phyloP scores from a whole-genome alignment of 345 rosid species.

The Stellera chamaejasme region DNA sequence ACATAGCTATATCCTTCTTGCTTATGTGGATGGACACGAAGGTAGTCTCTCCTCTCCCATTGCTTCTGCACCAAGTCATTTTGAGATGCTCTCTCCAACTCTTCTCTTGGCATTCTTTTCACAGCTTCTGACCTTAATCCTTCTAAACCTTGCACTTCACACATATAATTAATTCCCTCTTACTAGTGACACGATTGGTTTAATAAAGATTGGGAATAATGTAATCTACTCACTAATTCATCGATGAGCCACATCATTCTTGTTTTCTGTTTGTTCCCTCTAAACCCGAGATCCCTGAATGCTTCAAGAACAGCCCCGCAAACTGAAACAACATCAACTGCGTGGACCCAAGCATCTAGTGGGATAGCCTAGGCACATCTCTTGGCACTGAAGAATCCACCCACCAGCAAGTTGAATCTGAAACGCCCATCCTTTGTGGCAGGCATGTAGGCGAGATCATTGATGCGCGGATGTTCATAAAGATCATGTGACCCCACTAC shows the following conservation, averaged over 20 bases:
- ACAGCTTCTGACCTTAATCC: conserved; percentile 71
- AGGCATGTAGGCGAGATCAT: conserved; percentile 97
- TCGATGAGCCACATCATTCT: conserved; percentile 99
- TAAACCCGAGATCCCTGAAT: conserved; percentile 76
- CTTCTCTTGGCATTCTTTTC: conserved; percentile 59
- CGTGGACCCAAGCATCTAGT: conserved; percentile 91
- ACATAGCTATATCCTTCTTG: conserved; percentile 77
- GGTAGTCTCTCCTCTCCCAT: conserved; percentile 77
- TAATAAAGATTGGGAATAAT: background rate
- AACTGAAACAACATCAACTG: conserved; percentile 58
- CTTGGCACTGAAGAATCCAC: conserved; percentile 92
- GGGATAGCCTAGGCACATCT: conserved; percentile 89
- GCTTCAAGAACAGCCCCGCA: conserved; percentile 84
- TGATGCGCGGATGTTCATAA: conserved; percentile 95
- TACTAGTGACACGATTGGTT: background rate
- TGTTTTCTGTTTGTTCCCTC: conserved; percentile 88
- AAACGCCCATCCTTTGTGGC: conserved; percentile 65
- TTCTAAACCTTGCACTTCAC: conserved; percentile 62
- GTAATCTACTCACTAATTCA: conserved; percentile 57
- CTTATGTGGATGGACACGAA: conserved; percentile 84
- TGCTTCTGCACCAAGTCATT: conserved; percentile 65
- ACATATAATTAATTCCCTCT: background rate
- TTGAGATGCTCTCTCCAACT: conserved; percentile 55
- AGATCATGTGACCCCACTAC: conserved; percentile 94
- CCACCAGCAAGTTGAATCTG: conserved; percentile 87